Evolutionary conservation across 371 early-diverging fungal genomes (phyloP), one percentile per base, ranked within the genome.

Genomic region (Mortierella sp.): DNA sequence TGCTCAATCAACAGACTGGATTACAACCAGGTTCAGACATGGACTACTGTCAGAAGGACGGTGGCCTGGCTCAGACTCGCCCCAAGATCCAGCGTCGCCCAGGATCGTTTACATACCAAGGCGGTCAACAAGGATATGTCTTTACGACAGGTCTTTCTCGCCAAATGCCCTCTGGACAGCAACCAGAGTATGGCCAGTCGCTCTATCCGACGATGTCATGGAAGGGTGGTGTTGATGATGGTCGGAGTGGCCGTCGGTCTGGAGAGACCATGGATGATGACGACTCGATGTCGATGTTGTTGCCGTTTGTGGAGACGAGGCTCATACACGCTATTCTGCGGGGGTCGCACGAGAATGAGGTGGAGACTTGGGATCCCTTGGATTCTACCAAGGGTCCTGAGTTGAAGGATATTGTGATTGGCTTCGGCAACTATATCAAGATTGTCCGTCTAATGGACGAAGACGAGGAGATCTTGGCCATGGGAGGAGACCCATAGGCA

Each of bases 341-440:
- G 29, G 47, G 58, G 4, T 61, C 61, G 61, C 61, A 22, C 37
- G 61, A 61, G 34, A 9, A 24, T 0, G 48, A 39, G 19, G 43
- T 29, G 26, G 72, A 65, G 16, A 58, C 40, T 22, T 31, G 34
- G 48, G 53, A 55, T 45, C n/a, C 22, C 22, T 11, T 39, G 14
- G 72, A 68, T 19, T 52, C 52, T 2, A 50, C 61, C 31, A 48
- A 29, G 44, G 73, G 61, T 44, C 41, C 34, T 24, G 80, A 76
- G 5, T n/a, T 74, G 45, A 71, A 63, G 58, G 76, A 75, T 37
- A 69, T 83, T 69, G 76, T 83, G 19, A 64, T 83, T n/a, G 83
- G 83, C 0, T 83, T 78, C 44, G 83, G 83, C 39, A 83, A 83
- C 64, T 83, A 73, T 40, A 71, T 83, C 70, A 83, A 83, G 73